Base-by-base conservation (phyloP, 352 stramenopile genomes). In the Phytophthora vignae region DNA sequence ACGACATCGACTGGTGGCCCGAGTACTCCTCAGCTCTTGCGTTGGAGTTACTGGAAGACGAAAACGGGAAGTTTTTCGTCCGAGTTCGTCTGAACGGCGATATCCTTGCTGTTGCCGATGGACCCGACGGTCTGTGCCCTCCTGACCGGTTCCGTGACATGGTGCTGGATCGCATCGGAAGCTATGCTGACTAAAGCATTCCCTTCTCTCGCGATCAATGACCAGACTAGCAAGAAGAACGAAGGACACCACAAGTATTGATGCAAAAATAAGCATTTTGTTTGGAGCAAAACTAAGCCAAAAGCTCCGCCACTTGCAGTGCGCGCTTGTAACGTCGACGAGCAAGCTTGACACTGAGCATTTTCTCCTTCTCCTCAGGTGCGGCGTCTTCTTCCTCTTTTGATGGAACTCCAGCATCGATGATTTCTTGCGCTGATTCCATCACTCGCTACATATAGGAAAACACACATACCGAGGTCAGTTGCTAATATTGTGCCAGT, bases 281-380 rank as follows among this genome's bases (percentile, higher is more conserved):
- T 62, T 76, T 62, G 42, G 66, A 69, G 17, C 55, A 36, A 69
- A 60, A 4, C 67, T 87, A 82, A 52, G 88, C 81, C 10, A 95
- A 68, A 21, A 90, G 69, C 64, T 95, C 86, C 0, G 88, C 86
- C 40, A 95, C 71, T 69, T 95, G 88, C 27, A 94, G 61, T 19
- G 88, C 88, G 56, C 88, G 85, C 72, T 95, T 95, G 82, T 91
- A 93, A 67, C 86, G 85, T 67, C 88, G 77, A 19, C 87, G 81
- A 22, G 81, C 74, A 21, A 95, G 81, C 52, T 84, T 85, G 54
- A 84, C 79, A 49, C 55, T 78, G 19, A 91, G 71, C 62, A 92
- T 80, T 31, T 88, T 81, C 55, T 90, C 77, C 15, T 90, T 80
- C n/a, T 85, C 74, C 4, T 80, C 76, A 27, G 65, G 61, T 10